Percentiles rank a stretch among this genome's conserved stretches.
Evolutionary conservation across 179 eudicot species (phyloP).

Genomic region (Drosera spatulata): DNA sequence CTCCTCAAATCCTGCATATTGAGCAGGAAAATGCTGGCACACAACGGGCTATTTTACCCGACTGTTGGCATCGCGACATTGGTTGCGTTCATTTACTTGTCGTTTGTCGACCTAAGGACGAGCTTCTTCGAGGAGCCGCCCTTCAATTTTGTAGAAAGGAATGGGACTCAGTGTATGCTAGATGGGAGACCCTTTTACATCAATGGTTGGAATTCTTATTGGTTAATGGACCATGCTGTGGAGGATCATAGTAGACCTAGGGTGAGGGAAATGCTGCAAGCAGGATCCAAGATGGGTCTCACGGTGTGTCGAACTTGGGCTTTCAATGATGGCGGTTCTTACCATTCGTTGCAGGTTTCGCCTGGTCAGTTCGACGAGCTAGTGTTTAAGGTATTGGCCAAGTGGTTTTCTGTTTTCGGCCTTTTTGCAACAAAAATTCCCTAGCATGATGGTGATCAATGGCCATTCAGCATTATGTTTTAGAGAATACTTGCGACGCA

Average conservation of each 20-base stretch:
- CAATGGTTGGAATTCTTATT: constrained; percentile 97
- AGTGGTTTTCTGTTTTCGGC: background rate
- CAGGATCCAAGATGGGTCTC: constrained; percentile 91
- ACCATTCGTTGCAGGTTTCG: constrained; percentile 82
- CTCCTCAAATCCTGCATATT: constrained; percentile 5
- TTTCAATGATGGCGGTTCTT: constrained; percentile 68
- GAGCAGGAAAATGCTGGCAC: constrained; percentile 21
- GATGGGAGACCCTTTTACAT: constrained; percentile 66
- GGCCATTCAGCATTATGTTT: too few relatives aligned
- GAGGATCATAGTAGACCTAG: constrained; percentile 34
- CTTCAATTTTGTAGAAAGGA: constrained; percentile 63
- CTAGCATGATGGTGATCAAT: background rate
- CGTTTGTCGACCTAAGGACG: constrained; percentile 42
- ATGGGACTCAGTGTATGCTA: constrained; percentile 66
- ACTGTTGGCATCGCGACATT: constrained; percentile 41
- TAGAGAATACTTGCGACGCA: too few relatives aligned
- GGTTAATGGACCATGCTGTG: constrained; percentile 92
- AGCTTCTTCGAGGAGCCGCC: constrained; percentile 13
- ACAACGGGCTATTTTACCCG: constrained; percentile 57
- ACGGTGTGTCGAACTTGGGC: constrained; percentile 97
- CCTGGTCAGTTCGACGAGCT: constrained; percentile 78
- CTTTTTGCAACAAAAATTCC: background rate
- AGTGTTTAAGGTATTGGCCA: constrained; percentile 47
- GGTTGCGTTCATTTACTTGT: constrained; percentile 44
- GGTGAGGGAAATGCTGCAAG: constrained; percentile 48